phyloP scores from a whole-genome alignment of 2,329 filamentous ascomycete genomes.

The Leptographium radiaticola region DNA sequence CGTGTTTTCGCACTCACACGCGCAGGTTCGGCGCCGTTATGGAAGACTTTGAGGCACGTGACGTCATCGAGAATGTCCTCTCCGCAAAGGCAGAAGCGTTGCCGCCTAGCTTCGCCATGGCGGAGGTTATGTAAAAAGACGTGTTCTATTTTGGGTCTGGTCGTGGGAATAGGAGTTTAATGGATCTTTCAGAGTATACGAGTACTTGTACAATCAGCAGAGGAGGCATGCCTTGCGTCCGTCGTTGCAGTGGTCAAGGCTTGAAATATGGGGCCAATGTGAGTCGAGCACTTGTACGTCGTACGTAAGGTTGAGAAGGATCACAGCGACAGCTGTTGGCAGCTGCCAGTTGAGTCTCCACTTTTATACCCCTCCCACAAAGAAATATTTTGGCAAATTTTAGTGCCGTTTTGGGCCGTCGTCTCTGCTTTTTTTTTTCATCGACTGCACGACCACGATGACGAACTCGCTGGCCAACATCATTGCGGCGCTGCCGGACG shows the following conservation, averaged over 20 bases:
- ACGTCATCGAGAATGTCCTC: conserved; percentile 62
- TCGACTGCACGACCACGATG: neutral
- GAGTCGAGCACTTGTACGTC: neutral
- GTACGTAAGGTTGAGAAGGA: too few species aligned
- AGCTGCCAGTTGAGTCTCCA: neutral
- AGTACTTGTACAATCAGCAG: too few species aligned
- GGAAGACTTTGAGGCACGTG: conserved; percentile 57
- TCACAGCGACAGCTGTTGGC: neutral
- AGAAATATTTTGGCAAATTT: conserved; percentile 1
- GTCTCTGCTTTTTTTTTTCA: neutral
- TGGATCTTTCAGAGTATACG: too few species aligned
- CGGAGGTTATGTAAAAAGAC: neutral
- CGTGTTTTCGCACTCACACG: neutral
- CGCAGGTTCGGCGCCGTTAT: conserved; percentile 48
- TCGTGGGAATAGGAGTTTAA: neutral
- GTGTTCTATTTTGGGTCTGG: neutral
- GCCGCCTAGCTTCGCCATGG: conserved; percentile 3
- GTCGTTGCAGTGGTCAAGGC: neutral
- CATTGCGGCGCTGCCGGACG: conserved; percentile 57
- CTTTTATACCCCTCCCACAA: conserved; percentile 5
- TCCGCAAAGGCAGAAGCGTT: conserved; percentile 36
- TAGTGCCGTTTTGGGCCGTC: neutral
- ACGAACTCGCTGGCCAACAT: conserved; percentile 37
- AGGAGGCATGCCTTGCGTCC: too few species aligned
- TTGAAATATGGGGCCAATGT: neutral